Evolutionary conservation across 768 basidiomycete genomes (phyloP).

Genomic region (Naematelia encephala): DNA sequence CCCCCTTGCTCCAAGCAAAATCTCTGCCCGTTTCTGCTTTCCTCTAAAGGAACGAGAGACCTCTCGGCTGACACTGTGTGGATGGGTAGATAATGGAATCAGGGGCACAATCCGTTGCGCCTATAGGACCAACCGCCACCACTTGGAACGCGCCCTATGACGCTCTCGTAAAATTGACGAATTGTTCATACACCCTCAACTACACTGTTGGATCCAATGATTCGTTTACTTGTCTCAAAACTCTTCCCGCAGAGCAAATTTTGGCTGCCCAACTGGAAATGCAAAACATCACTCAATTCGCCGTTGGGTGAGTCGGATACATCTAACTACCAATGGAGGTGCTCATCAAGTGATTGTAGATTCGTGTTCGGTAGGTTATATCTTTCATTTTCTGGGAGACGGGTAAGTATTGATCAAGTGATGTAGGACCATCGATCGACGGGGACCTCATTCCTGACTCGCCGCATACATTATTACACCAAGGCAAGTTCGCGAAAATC

Average conservation of each 20-base stretch:
- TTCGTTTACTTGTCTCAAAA: slow-evolving; percentile 39
- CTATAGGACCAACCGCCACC: slow-evolving; percentile 23
- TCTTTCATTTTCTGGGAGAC: not conserved
- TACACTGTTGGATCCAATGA: slow-evolving; percentile 7
- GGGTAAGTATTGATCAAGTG: no score
- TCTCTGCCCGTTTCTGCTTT: no score
- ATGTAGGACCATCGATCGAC: slow-evolving; percentile 42
- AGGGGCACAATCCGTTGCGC: slow-evolving; percentile 27
- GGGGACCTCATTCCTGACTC: slow-evolving; percentile 40
- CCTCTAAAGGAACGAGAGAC: no score
- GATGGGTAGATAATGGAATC: slow-evolving; percentile 36
- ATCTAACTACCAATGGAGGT: not conserved
- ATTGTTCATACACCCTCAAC: not conserved
- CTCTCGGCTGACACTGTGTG: slow-evolving; percentile 3
- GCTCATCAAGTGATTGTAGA: slow-evolving; percentile 4
- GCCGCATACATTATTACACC: slow-evolving; percentile 32
- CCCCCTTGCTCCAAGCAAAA: no score
- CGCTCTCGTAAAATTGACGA: slow-evolving; percentile 17
- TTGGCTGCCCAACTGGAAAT: no score
- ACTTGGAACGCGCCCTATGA: slow-evolving; percentile 41
- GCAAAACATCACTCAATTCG: no score
- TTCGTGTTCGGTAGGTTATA: slow-evolving; percentile 26
- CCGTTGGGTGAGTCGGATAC: not conserved
- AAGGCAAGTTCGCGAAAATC: slow-evolving; percentile 38
- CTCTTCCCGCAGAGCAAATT: slow-evolving; percentile 24